Base-by-base conservation (phyloP, 106 monocot species). In the Ottelia alismoides region DNA sequence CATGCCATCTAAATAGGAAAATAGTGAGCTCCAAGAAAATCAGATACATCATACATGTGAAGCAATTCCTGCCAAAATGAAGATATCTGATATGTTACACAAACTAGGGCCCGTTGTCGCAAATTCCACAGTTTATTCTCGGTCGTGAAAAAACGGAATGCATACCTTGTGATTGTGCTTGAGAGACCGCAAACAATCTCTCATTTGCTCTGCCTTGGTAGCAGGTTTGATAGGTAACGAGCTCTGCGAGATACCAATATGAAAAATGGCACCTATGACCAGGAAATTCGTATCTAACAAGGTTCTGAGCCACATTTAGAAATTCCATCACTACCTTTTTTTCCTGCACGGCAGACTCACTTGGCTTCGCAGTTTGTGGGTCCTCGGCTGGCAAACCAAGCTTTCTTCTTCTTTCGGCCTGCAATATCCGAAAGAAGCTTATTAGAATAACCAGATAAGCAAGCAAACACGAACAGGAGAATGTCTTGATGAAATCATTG, bases 341-440 rank as follows among this genome's bases (percentile, higher is more conserved):
- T 57, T 96, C 82, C 28, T 69, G 66, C 16, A 68, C 78, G 55
- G 61, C 59, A 50, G 74, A 70, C 35, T 68, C 11, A 29, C 74
- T 59, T 26, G 89, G 75, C 71, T 81, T 82, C 14, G 76, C 16
- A 45, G 75, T 53, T 49, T 18, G 57, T 45, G 89, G 85, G 28
- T 82, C 89, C 75, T 90, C 82, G 18, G 89, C 79, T 44, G 89
- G 76, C 56, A 98, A 75, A 59, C 96, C 96, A 61, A 90, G 79
- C 32, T 77, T 89, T 25, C 89, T 63, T 59, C 96, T 72, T 67
- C 96, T 98, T 51, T 98, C 96, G 35, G 79, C 96, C 96, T 98
- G 60, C 40, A 6, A 43, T 43, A 16, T 43, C 40, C 40, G 16
- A 16, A 43, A 43, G 6, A 43, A 43, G n/a, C n/a, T 49, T n/a